Base-by-base conservation (phyloP, 1,284 basidiomycete species). In the Trichosporon sp. region DNA sequence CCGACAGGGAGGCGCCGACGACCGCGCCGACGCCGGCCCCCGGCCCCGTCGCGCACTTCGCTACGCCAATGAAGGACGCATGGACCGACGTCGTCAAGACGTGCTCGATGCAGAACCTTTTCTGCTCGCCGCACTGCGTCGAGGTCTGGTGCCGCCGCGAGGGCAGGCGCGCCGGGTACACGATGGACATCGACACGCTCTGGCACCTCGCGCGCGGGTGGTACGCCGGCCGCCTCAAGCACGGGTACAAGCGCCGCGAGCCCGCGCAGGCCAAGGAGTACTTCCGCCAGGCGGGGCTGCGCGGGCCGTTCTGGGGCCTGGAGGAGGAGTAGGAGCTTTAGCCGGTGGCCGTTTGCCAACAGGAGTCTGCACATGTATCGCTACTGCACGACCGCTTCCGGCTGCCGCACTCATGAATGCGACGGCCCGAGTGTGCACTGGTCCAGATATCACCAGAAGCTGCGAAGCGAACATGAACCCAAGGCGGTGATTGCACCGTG, bases 21-120 rank as follows among this genome's bases (percentile, higher is more conserved):
- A 7, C 23, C 3, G 42, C 42, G 4, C 32, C 23, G n/a, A 63
- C 23, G n/a, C 25, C 31, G 13, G 12, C 18, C 3, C 34, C 18
- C 4, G 23, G 11, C n/a, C 35, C 25, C 38, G 25, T 65, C 15
- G 65, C 65, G 2, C 68, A 69, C 68, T 69, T 69, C 27, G 60
- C 65, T 27, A 31, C 38, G 21, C 68, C 68, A 8, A 65, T 64
- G 58, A 23, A 44, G 27, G 47, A 44, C 18, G 58, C 38, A 21
- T 69, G 68, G 68, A 35, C 66, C 65, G 68, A 69, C 47, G 68
- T 69, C 9, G 68, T 69, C 34, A 42, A 69, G 15, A 69, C 68
- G 2, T 69, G 68, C 64, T 35, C n/a, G 1, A 32, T 63, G 47
- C 68, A 69, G 68, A 27, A 38, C 27, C 32, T 69, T 3, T 69